Evolutionary conservation across 129 eudicot species (phyloP).

Genomic region (Gnaphalium uliginosum): DNA sequence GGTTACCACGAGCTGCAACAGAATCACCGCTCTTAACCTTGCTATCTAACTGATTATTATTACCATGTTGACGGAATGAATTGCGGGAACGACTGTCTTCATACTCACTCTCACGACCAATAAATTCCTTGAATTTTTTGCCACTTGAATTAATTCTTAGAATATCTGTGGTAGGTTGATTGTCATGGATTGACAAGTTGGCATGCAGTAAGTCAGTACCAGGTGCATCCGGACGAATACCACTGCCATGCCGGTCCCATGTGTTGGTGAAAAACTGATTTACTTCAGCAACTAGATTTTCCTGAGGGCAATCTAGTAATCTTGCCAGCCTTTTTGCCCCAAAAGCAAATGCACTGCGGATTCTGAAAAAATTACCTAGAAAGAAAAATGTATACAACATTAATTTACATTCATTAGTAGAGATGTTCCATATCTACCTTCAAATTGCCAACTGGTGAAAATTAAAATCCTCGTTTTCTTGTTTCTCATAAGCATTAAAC

Average conservation of each 20-base stretch:
- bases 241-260: constrained; percentile 83
- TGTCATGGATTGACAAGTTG: constrained; percentile 29
- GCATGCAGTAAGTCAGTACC: constrained; percentile 24
- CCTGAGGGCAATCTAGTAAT: constrained; percentile 75
- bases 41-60: constrained; percentile 36
- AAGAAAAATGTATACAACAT: constrained; percentile 11
- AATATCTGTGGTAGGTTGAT: constrained; percentile 22
- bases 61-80: constrained; percentile 41
- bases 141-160: constrained; percentile 31
- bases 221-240: constrained; percentile 76
- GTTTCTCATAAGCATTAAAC: background rate
- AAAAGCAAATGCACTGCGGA: constrained; percentile 75
- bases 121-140: constrained; percentile 37
- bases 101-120: constrained; percentile 34
- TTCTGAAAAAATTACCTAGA: constrained; percentile 72
- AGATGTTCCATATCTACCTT: background rate
- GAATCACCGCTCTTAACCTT: constrained; percentile 14
- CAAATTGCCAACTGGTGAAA: background rate
- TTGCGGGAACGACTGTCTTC: constrained; percentile 32
- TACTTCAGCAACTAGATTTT: constrained; percentile 53
- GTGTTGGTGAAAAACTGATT: constrained; percentile 73
- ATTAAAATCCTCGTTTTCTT: background rate
- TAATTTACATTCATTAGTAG: constrained; percentile 3
- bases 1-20: constrained; percentile 36
- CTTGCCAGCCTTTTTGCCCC: constrained; percentile 80